Conservation (phyloP, 2,329 filamentous ascomycete species). For the Chalaropsis thielavioides region DNA sequence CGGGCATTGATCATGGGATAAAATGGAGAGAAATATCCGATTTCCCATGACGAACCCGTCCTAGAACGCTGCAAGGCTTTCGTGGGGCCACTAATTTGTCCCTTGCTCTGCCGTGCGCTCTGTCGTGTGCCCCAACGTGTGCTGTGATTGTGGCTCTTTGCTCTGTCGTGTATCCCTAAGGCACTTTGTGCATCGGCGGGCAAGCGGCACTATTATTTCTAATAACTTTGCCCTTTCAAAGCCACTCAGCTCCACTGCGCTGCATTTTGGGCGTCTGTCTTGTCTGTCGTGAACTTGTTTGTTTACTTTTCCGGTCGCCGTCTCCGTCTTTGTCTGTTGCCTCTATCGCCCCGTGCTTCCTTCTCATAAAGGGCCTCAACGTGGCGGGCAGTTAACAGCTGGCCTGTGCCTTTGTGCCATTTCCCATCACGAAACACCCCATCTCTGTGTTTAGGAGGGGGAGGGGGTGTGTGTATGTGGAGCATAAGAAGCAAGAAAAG, state of each 20-base stretch:
- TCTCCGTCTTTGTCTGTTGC: background rate
- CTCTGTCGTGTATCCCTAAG: background rate
- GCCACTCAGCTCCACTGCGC: background rate
- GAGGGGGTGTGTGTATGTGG: background rate
- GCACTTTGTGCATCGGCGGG: background rate
- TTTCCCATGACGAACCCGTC: no score
- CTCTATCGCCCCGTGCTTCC: background rate
- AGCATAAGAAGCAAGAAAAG: background rate
- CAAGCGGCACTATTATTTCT: background rate
- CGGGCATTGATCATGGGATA: no score
- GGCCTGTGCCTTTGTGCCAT: background rate
- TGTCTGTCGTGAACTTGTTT: background rate
- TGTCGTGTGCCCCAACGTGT: background rate
- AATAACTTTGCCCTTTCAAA: background rate
- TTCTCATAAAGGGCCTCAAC: background rate
- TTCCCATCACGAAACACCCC: background rate
- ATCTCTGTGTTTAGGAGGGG: background rate
- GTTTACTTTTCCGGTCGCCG: background rate
- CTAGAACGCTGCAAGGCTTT: no score
- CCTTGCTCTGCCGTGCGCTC: background rate
- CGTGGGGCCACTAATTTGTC: background rate
- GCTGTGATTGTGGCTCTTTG: background rate
- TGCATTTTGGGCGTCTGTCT: background rate
- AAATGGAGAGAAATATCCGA: no score
- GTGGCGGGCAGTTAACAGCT: background rate